Conservation (phyloP, 345 rosid species). For the Eutrema heterophyllum region DNA sequence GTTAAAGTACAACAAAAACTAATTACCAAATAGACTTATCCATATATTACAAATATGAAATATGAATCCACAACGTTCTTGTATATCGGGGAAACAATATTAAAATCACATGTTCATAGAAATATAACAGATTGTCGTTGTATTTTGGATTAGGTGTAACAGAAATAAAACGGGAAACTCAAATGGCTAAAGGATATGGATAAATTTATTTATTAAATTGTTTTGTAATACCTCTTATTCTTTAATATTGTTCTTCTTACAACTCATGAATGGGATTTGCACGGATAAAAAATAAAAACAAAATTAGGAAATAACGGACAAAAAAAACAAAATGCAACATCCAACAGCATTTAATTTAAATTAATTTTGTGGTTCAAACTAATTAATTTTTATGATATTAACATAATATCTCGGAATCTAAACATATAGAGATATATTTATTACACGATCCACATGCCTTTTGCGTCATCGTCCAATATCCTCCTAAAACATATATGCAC, state of each 20-base stretch:
- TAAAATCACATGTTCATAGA: background rate
- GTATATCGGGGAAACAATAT: background rate
- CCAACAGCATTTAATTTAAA: background rate
- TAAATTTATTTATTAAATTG: background rate
- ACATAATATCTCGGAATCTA: background rate
- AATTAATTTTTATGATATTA: background rate
- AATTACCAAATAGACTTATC: background rate
- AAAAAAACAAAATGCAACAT: background rate
- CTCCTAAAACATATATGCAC: background rate
- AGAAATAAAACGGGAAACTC: background rate
- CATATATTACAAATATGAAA: background rate
- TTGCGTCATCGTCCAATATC: background rate
- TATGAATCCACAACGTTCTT: background rate
- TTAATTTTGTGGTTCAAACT: background rate
- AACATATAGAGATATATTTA: background rate
- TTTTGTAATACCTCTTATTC: background rate
- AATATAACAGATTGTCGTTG: background rate
- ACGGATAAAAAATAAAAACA: background rate
- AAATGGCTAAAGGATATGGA: constrained; percentile 5
- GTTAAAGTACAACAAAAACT: no score
- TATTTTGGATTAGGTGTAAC: constrained; percentile 12
- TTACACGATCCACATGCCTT: constrained; percentile 7
- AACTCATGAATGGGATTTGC: background rate
- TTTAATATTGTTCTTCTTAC: background rate
- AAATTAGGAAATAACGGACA: background rate